Base-by-base conservation (phyloP, 495 filamentous ascomycete species). In the Hypoxylon lienhwacheense region DNA sequence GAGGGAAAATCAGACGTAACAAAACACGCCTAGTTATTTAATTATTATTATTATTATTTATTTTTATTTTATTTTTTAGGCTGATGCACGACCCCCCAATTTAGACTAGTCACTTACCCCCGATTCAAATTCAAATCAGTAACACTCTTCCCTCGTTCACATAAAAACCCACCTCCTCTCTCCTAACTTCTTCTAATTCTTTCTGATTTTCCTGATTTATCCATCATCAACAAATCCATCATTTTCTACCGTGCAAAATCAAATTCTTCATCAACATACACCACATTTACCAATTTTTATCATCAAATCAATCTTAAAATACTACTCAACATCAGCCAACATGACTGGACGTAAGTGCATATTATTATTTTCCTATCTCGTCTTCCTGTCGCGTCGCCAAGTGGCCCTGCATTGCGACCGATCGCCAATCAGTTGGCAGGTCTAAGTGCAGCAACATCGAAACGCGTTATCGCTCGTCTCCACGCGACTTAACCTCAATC, bases 261-360 rank as follows among this genome's bases (percentile, higher is more conserved):
- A 42, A 53, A 61, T 54, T 56, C 62, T 60, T 48, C 64, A 66
- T 65, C 66, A 58, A 56, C 65, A 67, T 49, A 57, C 39, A 47
- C 63, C 61, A 63, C 44, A 52, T 47, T 40, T 37, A 46, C 62
- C 59, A 59, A 44, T 15, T 58, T 62, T 32, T 64, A 70, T 72
- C 68, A 56, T 16, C 58, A 59, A 68, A 62, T 33, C 44, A 64
- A 52, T 40, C 46, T 54, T 55, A 66, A 53, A 69, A 60, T 52
- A 59, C 54, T 47, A 56, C 47, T 46, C 44, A 65, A 70, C 68
- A 48, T 71, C 64, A 57, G 66, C 70, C 81, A 89, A 73, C 59
- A 96, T 96, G 90, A 91, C 90, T 89, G 90, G 90, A 88, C 90
- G 90, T 96, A 82, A 89, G 90, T 91, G 34, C 54, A 55, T 61